phyloP scores from a whole-genome alignment of 2,329 filamentous ascomycete species.

The Arachnomyces sp. region DNA sequence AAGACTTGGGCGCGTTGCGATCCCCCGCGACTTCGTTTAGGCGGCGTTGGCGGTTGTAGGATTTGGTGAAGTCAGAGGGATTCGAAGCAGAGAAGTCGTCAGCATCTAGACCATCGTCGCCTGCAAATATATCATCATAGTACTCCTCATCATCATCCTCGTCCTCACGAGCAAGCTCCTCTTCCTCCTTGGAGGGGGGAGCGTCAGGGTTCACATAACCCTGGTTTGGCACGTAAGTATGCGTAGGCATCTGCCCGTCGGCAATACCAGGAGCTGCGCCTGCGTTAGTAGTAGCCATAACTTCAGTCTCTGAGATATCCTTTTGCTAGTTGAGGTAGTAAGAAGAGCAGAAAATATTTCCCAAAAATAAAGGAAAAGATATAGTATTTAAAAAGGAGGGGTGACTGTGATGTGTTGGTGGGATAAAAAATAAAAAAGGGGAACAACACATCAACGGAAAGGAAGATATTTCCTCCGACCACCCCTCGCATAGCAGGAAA shows the following conservation, averaged over 20 bases:
- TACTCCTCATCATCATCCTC: conserved; percentile 54
- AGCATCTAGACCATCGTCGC: conserved; percentile 45
- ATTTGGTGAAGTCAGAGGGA: conserved; percentile 66
- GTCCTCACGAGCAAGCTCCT: conserved; percentile 38
- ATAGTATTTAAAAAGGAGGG: no score
- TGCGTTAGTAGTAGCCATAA: conserved; percentile 20
- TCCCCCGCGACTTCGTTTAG: conserved; percentile 47
- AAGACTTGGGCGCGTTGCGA: conserved; percentile 43
- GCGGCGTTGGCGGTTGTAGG: conserved; percentile 76
- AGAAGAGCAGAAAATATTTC: no score
- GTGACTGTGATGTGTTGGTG: no score
- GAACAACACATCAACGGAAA: no score
- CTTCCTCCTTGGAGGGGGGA: conserved; percentile 22
- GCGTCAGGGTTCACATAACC: conserved; percentile 37
- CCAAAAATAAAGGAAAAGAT: no score
- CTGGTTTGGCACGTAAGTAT: conserved; percentile 42
- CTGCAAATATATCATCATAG: conserved; percentile 43
- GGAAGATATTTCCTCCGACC: no score
- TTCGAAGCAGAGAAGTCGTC: conserved; percentile 51
- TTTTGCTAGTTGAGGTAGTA: no score
- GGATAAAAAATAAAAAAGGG: no score
- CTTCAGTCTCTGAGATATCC: neutral
- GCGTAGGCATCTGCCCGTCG: conserved; percentile 38
- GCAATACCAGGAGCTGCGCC: conserved; percentile 26
- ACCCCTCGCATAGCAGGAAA: no score